phyloP scores from a whole-genome alignment of 495 filamentous ascomycete genomes.

The Polyplosphaeria fusca region DNA sequence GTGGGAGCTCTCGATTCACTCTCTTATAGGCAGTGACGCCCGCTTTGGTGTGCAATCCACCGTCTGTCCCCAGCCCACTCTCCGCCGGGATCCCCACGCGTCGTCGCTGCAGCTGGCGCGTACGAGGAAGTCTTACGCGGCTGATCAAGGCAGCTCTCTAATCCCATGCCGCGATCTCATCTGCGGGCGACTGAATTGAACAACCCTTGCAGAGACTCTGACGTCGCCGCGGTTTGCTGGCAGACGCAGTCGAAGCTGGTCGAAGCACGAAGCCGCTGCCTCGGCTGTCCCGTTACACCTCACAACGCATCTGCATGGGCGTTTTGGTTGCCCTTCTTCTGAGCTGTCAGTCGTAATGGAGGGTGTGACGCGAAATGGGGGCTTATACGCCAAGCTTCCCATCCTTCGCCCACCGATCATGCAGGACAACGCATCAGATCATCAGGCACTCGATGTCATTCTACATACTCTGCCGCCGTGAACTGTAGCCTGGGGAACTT shows the following conservation, averaged over 20 bases:
- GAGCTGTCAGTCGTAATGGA: constrained; percentile 23
- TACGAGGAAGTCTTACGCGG: neutral
- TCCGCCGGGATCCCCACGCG: too few species aligned
- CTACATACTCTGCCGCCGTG: constrained; percentile 6
- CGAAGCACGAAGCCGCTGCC: neutral
- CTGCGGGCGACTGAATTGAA: too few species aligned
- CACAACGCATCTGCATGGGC: constrained; percentile 25
- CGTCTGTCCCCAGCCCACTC: too few species aligned
- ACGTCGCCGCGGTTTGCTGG: too few species aligned
- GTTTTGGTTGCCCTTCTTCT: neutral
- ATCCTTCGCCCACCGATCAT: constrained; percentile 10
- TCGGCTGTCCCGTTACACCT: constrained; percentile 3
- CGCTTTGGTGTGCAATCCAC: too few species aligned
- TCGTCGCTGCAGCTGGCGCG: too few species aligned
- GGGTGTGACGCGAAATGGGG: constrained; percentile 10
- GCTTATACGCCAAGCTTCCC: constrained; percentile 3
- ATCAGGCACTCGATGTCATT: constrained; percentile 32
- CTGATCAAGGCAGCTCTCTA: too few species aligned
- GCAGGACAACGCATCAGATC: constrained; percentile 30
- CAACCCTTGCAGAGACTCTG: too few species aligned
- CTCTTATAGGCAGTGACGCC: too few species aligned
- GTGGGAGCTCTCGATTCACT: too few species aligned
- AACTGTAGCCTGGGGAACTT: constrained; percentile 10
- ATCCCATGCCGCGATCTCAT: too few species aligned
- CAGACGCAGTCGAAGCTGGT: too few species aligned